Evolutionary conservation across 192 early-diverging fungal genomes (phyloP), one percentile per base, ranked within the genome.

Genomic region (Backusella parvicylindrica): DNA sequence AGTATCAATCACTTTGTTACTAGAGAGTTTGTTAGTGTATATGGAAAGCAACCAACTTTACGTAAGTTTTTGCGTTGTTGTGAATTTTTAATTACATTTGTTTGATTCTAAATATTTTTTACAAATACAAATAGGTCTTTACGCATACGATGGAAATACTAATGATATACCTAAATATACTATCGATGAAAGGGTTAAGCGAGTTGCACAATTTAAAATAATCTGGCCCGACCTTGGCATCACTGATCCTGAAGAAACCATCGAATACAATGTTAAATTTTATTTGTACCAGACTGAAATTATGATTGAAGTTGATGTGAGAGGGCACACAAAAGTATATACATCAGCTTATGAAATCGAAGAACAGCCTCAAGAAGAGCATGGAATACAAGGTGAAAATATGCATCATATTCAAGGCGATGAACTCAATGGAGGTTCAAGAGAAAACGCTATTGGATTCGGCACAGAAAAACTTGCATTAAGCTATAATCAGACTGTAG

Each of bases 1-100:
- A 77, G 77, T 6, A 77, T 86, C n/a, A 81, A 84, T 30, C 79
- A 86, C 43, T 86, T 81, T 73, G 77, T 86, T 12, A 4, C 13
- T 23, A 32, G 37, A 36, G 32, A 68, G 8, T 23, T 68, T 38
- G 21, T 35, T 35, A 23, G 33, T 6, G 23, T 15, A 13, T 68
- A 38, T 21, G 33, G 33, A 7, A 32, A 68, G 4, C 33, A 38
- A 18, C 33, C 66, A 18, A 23, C 23, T 7, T 23, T 38, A 33
- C 33, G 66, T 68, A 68, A 68, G 53, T 60, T 26, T 50, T 56
- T 56, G 9, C n/a, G 1, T n/a, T 4, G n/a, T 7, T 47, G 4
- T 47, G 18, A 1, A 47, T 47, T 21, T 56, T 56, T 68, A 68
- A n/a, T n/a, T n/a, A n/a, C n/a, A n/a, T n/a, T n/a, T n/a, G n/a